Evolutionary conservation across 2,329 filamentous ascomycete species (phyloP), one percentile per base, ranked within the genome.

Genomic region (Neofusicoccum kwambonambiense): DNA sequence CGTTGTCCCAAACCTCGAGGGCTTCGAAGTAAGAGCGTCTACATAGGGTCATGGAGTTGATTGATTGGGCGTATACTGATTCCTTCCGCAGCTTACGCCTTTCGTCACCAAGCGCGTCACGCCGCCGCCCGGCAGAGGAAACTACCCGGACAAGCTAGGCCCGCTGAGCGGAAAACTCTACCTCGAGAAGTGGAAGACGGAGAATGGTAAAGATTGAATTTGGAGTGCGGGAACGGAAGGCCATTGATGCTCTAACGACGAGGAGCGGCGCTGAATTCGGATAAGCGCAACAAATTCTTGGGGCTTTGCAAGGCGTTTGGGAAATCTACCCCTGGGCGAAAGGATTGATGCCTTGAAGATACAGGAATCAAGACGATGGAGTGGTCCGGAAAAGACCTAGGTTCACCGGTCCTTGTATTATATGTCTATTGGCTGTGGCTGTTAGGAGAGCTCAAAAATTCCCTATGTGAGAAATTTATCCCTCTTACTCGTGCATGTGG

Each of bases 1-100:
- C 77, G 90, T 91, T 64, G 91, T 91, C 71, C 93, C 94, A 44
- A 83, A 84, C 52, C 77, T 96, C 66, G 83, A 84, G 27, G 83
- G 85, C 5, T 95, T 91, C 79, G 90, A 90, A 81, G 93, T 95
- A 67, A 61, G 73, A 67, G 22, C 39, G 5, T 37, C 44, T 49
- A 13, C 7, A 65, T 7, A 19, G 15, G n/a, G 17, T 4, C 3
- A 12, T 31, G 2, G 34, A 13, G 7, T 15, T 12, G 39, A 35
- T 5, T 8, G 12, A n/a, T 9, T 47, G 64, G 42, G 9, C 11
- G 12, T 64, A 19, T 17, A 41, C n/a, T 65, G 56, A 50, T 41
- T 68, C 34, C 37, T 3, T 47, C 34, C 4, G 7, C 57, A 95
- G 91, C 85, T 96, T 73, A 92, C 89, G 2, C 92, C 92, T 1